phyloP scores from a whole-genome alignment of 2,329 filamentous ascomycete genomes.

The Leptographium procerum region DNA sequence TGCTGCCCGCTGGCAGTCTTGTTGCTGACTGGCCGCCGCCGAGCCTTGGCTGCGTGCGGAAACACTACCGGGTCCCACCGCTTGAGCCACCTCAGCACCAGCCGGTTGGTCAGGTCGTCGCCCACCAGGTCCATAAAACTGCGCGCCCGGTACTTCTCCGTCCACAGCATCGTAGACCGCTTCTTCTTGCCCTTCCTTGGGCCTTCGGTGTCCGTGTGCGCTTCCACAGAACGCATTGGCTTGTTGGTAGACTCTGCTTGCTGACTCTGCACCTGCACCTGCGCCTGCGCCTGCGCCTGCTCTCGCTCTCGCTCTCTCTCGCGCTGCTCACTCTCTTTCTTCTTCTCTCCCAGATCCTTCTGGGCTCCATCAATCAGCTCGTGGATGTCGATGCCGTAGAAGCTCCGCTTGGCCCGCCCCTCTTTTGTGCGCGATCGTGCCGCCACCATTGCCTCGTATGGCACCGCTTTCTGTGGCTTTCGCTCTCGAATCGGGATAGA shows the following conservation, averaged over 20 bases:
- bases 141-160: slow-evolving; percentile 88
- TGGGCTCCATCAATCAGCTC: slow-evolving; percentile 62
- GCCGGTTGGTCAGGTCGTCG: slow-evolving; percentile 84
- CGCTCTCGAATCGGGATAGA: slow-evolving; percentile 45
- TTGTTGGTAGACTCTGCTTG: not conserved
- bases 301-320: not conserved
- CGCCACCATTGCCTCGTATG: slow-evolving; percentile 58
- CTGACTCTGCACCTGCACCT: not conserved
- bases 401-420: slow-evolving; percentile 60
- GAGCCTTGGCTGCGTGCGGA: slow-evolving; percentile 57
- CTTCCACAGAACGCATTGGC: not conserved
- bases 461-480: slow-evolving; percentile 29
- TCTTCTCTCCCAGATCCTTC: slow-evolving; percentile 37
- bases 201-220: not conserved
- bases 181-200: not conserved
- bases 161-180: slow-evolving; percentile 62
- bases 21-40: slow-evolving; percentile 19
- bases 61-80: slow-evolving; percentile 90
- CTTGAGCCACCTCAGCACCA: slow-evolving; percentile 88
- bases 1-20: slow-evolving; percentile 23
- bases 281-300: not conserved
- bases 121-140: slow-evolving; percentile 90
- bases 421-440: slow-evolving; percentile 54
- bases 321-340: slow-evolving; percentile 24
- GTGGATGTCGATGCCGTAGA: slow-evolving; percentile 91